A percentile compares a stretch with the other conserved stretches of the same genome.
These are phyloP conservation scores for Thyridium curvatum DNA, from an alignment of 2,329 filamentous ascomycete species.

Conservation along the genomic window DNA sequence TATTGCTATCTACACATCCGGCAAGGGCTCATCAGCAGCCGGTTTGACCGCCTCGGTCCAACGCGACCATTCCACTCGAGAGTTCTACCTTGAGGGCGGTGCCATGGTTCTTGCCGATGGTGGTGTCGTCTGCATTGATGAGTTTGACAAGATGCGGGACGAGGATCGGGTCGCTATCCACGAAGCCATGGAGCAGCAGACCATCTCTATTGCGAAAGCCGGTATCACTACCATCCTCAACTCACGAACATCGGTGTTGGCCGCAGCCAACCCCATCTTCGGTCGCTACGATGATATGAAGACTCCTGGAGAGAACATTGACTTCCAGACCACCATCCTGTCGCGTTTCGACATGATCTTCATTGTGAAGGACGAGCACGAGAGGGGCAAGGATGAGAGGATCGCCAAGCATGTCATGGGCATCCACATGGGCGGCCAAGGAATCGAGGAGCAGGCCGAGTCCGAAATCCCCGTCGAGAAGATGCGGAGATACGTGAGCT, in stretches of 20 bases:
- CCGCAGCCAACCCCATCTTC: slow-evolving; percentile 95
- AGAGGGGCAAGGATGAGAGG: slow-evolving; percentile 78
- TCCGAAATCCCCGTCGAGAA: slow-evolving; percentile 91
- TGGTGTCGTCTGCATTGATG: slow-evolving; percentile 96
- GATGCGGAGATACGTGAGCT: slow-evolving; percentile 95
- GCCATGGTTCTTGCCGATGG: slow-evolving; percentile 98
- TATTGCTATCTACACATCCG: slow-evolving; percentile 97
- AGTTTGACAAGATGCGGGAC: slow-evolving; percentile 99
- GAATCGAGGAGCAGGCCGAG: slow-evolving; percentile 74
- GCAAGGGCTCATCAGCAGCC: slow-evolving; percentile 94
- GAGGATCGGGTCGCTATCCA: slow-evolving; percentile 97
- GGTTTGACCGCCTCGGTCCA: slow-evolving; percentile 97
- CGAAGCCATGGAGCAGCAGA: slow-evolving; percentile 99
- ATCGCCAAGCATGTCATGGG: slow-evolving; percentile 97
- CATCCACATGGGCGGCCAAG: slow-evolving; percentile 88
- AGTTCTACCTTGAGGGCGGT: slow-evolving; percentile 97
- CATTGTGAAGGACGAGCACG: slow-evolving; percentile 94
- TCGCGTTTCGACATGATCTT: slow-evolving; percentile 99
- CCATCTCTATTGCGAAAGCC: slow-evolving; percentile 96
- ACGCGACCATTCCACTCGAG: slow-evolving; percentile 81
- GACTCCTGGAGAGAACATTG: slow-evolving; percentile 95
- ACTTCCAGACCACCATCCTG: slow-evolving; percentile 97
- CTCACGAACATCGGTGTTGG: slow-evolving; percentile 87
- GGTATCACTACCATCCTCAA: slow-evolving; percentile 98
- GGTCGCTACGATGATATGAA: slow-evolving; percentile 98